Percentiles rank a stretch among this genome's conserved stretches.
Evolutionary conservation across 2,329 filamentous ascomycete genomes (phyloP).

Genomic region (Rhynchosporium secalis): DNA sequence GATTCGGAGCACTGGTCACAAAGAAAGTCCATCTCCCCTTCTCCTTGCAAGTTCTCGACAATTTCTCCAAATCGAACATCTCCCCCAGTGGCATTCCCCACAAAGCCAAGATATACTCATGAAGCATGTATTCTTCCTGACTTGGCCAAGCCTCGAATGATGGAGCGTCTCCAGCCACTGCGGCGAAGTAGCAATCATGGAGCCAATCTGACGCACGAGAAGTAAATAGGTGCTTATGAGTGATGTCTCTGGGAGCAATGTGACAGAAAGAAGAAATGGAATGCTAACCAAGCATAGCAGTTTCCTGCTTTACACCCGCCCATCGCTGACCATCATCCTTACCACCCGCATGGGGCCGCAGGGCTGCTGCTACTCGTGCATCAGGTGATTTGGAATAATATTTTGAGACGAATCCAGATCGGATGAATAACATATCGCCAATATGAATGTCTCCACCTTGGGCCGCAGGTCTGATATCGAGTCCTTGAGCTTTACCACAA

Average conservation of each 20-base stretch:
- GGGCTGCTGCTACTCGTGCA: slow-evolving; percentile 42
- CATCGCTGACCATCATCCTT: slow-evolving; percentile 43
- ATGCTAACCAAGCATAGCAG: slow-evolving; percentile 42
- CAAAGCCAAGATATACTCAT: slow-evolving; percentile 39
- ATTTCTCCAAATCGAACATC: slow-evolving; percentile 40
- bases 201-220: slow-evolving; percentile 36
- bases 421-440: slow-evolving; percentile 54
- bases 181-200: slow-evolving; percentile 45
- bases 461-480: slow-evolving; percentile 38
- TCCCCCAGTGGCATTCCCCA: slow-evolving; percentile 41
- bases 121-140: slow-evolving; percentile 34
- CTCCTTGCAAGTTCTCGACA: slow-evolving; percentile 35
- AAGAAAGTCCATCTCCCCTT: slow-evolving; percentile 40
- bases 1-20: slow-evolving; percentile 35
- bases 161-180: slow-evolving; percentile 48
- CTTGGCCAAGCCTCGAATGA: slow-evolving; percentile 43
- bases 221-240: no score
- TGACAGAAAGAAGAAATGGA: no score
- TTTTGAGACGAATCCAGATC: slow-evolving; percentile 48
- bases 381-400: slow-evolving; percentile 43
- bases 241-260: no score
- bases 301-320: slow-evolving; percentile 50
- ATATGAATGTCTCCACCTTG: slow-evolving; percentile 52
- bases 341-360: slow-evolving; percentile 42
- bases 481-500: slow-evolving; percentile 36